Evolutionary conservation across 2,329 filamentous ascomycete genomes (phyloP), one percentile per base, ranked within the genome.

Genomic region (Cladophialophora chaetospira): DNA sequence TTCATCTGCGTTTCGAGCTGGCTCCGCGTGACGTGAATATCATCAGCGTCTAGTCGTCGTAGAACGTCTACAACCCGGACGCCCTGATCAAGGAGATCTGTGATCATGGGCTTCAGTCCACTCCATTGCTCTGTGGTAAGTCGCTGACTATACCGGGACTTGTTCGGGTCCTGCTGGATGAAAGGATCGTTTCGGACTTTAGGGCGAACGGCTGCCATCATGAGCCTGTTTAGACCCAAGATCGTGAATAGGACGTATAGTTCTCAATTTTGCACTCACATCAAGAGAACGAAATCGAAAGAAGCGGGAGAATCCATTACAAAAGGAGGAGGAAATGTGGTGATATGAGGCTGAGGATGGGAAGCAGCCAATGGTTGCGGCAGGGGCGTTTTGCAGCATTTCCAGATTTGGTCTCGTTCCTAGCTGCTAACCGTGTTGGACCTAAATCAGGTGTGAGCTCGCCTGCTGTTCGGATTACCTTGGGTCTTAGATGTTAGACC

Each of bases 111-210:
- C 26, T 50, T 58, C 13, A 55, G 43, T 3, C 35, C n/a, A n/a
- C 53, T 46, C 58, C 58, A 61, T 53, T 53, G 40, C 33, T 52
- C 42, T 15, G 46, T 50, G 28, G 55, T 49, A 5, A 61, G 50
- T 15, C 55, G 31, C 38, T 38, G 35, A 17, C 50, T 61, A 55
- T 61, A 61, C 9, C 55, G 55, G 17, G 55, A 33, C 36, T 43
- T 35, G 25, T 50, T 54, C 3, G 55, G 58, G 29, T 58, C 38
- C 33, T 56, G 45, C 17, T 19, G 28, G 5, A 56, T 56, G 36
- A 56, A 56, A 42, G 23, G 23, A 29, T 50, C 33, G 5, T 21
- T 9, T 13, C 33, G 47, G 15, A 10, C n/a, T n/a, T 6, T 25
- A 21, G 23, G 31, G n/a, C 11, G 19, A 33, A 21, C 29, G 33